Base-by-base conservation (phyloP, 2,329 filamentous ascomycete species). In the Exserohilum rostratum region DNA sequence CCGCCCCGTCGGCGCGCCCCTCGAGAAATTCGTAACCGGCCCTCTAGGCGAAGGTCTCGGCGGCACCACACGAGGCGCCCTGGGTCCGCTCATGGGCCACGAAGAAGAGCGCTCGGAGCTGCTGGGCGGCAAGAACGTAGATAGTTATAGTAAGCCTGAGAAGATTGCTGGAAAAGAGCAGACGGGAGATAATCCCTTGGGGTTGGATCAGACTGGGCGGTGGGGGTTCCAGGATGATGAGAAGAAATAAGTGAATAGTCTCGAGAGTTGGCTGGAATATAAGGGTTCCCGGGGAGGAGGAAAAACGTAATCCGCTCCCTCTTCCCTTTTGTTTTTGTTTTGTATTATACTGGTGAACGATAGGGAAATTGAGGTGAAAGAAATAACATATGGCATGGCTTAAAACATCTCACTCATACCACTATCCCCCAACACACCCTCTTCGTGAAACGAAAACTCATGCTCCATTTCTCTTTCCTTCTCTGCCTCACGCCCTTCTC, bases 91-190 rank as follows among this genome's bases (percentile, higher is more conserved):
- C 12, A 30, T 71, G 29, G 75, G 75, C 42, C 58, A 65, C 15
- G 61, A 76, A 22, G 62, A 73, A 5, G 74, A 77, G 62, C 62
- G 63, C 20, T 65, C 61, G 12, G 74, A 77, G 58, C 30, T 75
- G 17, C 29, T 77, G 15, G 75, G 75, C 37, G 75, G 75, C 1
- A 64, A 75, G 35, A 77, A 77, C 60, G 73, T 72, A 50, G 75
- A 77, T 58, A 70, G 65, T 38, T 77, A 76, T 53, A 60, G 59
- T 25, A 70, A 66, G 51, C 69, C 69, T 15, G 73, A 76, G 54
- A 72, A 64, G 39, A 69, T 77, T 62, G 75, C 65, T 1, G 74
- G 74, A 0, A 75, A 73, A 64, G 67, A 76, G 55, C 74, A 76
- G 70, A 74, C 71, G 40, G 74, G 71, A 17, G 40, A 71, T 13